Base-by-base conservation (phyloP, 139 green algal species). In the Axilococcus clingmanii region DNA sequence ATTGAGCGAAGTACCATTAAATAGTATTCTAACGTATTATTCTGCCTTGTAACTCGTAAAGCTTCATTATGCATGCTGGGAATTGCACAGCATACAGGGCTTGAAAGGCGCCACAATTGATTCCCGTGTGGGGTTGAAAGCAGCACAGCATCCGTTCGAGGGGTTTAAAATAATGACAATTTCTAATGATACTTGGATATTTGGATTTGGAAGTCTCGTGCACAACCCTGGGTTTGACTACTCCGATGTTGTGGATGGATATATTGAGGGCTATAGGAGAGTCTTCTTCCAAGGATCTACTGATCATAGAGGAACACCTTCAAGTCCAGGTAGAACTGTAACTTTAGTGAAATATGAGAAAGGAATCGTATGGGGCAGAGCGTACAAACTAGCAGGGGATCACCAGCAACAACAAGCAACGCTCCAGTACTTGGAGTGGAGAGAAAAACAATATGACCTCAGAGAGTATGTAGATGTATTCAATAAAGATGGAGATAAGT, bases 361-460 rank as follows among this genome's bases (percentile, higher is more conserved):
- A 3, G 59, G 55, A 0, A 24, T 69, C 3, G 81, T 69, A 33
- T 83, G 76, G 59, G 77, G 76, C 3, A 66, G 56, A 0, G 72
- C 72, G 2, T 85, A 59, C 40, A 35, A 48, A 43, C 42, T 85
- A 8, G 55, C 64, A 15, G 77, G 77, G 19, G 58, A 22, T 1
- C 38, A 44, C 4, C 45, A 72, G 37, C 49, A 82, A 41, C 74
- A 77, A 54, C 57, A 64, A n/a, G 22, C 56, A n/a, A 71, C 74
- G 3, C 50, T 71, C 42, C 38, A 66, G 34, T 88, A 88, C 35
- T 59, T 91, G 20, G 74, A 87, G 52, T 78, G 73, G 65, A 53
- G 83, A 36, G 83, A 93, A 40, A 93, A 93, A 65, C 72, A 93
- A 68, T 93, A 93, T 55, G 82, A 93, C 36, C 33, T 71, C 5